These are phyloP conservation scores for Fonsecaea pedrosoi DNA, from an alignment of 2,329 filamentous ascomycete genomes.

Conservation along the genomic window DNA sequence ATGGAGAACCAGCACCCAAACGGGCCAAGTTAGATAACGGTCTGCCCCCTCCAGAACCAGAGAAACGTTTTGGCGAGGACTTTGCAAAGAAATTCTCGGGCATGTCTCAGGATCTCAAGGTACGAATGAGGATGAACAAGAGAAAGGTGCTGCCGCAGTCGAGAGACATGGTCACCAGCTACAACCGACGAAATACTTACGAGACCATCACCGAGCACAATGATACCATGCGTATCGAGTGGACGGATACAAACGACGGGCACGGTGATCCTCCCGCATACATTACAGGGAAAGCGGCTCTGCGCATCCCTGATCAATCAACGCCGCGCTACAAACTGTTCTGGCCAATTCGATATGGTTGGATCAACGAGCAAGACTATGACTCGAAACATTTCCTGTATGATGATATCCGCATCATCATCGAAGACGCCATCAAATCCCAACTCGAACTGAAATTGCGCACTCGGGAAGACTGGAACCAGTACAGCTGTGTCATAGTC, in stretches of 20 bases:
- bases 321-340: conserved; percentile 87
- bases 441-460: conserved; percentile 72
- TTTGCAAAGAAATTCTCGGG: conserved; percentile 73
- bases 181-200: conserved; percentile 81
- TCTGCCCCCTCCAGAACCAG: conserved; percentile 57
- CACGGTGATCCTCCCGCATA: conserved; percentile 68
- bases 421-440: conserved; percentile 84
- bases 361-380: conserved; percentile 91
- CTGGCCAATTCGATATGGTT: conserved; percentile 88
- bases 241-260: conserved; percentile 78
- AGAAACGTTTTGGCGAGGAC: conserved; percentile 89
- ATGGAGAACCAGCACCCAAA: conserved; percentile 77
- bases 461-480: conserved; percentile 72
- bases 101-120: conserved; percentile 85
- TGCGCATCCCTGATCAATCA: conserved; percentile 88
- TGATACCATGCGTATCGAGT: conserved; percentile 90
- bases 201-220: conserved; percentile 94
- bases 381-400: conserved; percentile 77
- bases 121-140: conserved; percentile 91
- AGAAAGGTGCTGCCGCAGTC: conserved; percentile 95
- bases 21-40: conserved; percentile 65
- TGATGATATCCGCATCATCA: conserved; percentile 83
- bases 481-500: conserved; percentile 96
- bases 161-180: conserved; percentile 93
- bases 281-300: conserved; percentile 80